phyloP scores from a whole-genome alignment of 2,329 filamentous ascomycete species.

The Scorias spongiosa region DNA sequence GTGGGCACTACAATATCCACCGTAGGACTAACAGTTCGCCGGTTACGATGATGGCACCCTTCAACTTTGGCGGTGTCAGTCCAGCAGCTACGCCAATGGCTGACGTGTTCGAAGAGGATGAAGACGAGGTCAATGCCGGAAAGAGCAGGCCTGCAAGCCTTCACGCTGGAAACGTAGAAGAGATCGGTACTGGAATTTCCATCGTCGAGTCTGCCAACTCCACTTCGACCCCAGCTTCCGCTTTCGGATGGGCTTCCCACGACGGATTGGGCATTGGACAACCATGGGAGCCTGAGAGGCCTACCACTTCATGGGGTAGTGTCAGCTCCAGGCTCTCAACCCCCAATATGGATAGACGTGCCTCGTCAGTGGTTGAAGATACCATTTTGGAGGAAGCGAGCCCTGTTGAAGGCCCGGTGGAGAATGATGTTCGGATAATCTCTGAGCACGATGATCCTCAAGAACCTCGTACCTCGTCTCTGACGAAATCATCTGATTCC shows the following conservation, averaged over 20 bases:
- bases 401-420: constrained; percentile 21
- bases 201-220: constrained; percentile 15
- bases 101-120: constrained; percentile 76
- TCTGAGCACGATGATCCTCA: constrained; percentile 30
- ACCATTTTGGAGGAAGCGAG: constrained; percentile 22
- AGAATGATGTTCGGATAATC: constrained; percentile 26
- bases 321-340: constrained; percentile 10
- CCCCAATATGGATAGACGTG: constrained; percentile 11
- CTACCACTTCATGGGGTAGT: constrained; percentile 7
- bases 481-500: constrained; percentile 36
- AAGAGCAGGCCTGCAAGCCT: constrained; percentile 1
- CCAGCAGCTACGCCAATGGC: constrained; percentile 48
- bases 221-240: constrained; percentile 1
- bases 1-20: constrained; percentile 51
- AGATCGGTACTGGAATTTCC: constrained; percentile 14
- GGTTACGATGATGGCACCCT: constrained; percentile 49
- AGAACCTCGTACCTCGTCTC: constrained; percentile 32
- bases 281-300: constrained; percentile 10
- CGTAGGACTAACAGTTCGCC: constrained; percentile 67
- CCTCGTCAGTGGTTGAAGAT: constrained; percentile 19
- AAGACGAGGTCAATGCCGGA: constrained; percentile 36
- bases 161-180: constrained; percentile 5
- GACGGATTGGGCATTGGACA: constrained; percentile 10
- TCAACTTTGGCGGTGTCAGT: constrained; percentile 34
- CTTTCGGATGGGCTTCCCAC: constrained; percentile 3